A percentile compares a stretch with the other conserved stretches of the same genome.
phyloP scores from a whole-genome alignment of 108 stramenopile species.

The Nitzschia putrida region DNA sequence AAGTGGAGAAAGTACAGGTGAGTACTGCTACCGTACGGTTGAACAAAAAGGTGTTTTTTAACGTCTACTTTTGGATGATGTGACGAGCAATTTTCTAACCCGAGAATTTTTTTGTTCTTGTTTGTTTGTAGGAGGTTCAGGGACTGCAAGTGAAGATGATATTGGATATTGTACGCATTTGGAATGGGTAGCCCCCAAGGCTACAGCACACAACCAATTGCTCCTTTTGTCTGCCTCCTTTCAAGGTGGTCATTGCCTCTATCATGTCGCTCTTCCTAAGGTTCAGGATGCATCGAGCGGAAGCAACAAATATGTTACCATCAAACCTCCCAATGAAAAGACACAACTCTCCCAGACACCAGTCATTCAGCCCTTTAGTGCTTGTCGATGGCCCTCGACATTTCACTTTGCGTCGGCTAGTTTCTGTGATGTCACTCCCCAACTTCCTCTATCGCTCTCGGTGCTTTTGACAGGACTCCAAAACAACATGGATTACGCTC shows the following conservation, averaged over 20 bases:
- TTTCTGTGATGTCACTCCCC: constrained; percentile 53
- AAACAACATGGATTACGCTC: constrained; percentile 32
- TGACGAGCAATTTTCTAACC: too few species aligned
- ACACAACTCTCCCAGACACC: constrained; percentile 36
- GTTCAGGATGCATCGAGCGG: constrained; percentile 19
- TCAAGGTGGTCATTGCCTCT: constrained; percentile 69
- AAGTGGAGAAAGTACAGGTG: neutral
- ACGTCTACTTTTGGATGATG: too few species aligned
- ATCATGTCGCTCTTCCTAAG: constrained; percentile 58
- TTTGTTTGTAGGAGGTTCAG: neutral
- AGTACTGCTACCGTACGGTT: neutral
- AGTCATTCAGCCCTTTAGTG: constrained; percentile 30
- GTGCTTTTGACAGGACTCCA: constrained; percentile 26
- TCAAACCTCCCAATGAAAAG: constrained; percentile 23
- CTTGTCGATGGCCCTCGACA: constrained; percentile 25
- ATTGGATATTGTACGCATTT: constrained; percentile 59
- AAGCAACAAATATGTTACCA: constrained; percentile 10
- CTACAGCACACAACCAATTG: constrained; percentile 38
- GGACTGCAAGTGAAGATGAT: constrained; percentile 3
- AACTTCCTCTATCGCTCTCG: constrained; percentile 27
- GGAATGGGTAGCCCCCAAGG: constrained; percentile 56
- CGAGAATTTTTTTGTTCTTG: neutral
- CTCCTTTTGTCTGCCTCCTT: constrained; percentile 69
- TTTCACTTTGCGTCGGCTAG: constrained; percentile 16
- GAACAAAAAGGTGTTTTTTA: too few species aligned